phyloP scores from a whole-genome alignment of 1,284 basidiomycete genomes.

The Fistulina hepatica region DNA sequence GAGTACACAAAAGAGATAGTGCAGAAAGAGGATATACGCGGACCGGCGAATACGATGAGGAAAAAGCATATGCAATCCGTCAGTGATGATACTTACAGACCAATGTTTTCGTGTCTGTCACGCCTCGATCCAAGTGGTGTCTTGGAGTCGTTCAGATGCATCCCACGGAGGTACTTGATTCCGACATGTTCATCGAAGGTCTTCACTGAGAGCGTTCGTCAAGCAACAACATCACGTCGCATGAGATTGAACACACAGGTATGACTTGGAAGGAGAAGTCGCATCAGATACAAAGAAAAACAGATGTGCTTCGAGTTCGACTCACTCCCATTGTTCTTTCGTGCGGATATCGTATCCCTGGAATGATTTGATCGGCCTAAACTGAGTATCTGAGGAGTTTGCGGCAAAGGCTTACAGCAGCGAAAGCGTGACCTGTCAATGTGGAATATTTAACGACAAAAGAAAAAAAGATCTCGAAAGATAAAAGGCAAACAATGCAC shows the following conservation, averaged over 20 bases:
- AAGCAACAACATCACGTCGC: neutral
- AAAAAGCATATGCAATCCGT: neutral
- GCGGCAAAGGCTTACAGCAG: constrained; percentile 41
- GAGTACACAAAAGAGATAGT: neutral
- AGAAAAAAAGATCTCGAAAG: neutral
- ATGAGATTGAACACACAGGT: constrained; percentile 1
- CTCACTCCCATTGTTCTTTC: constrained; percentile 54
- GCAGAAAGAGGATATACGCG: constrained; percentile 1
- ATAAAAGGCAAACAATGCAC: neutral
- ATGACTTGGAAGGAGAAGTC: neutral
- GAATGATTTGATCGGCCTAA: neutral
- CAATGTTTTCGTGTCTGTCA: constrained; percentile 81
- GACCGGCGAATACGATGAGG: constrained; percentile 1
- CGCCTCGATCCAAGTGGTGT: constrained; percentile 49
- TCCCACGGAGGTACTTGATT: constrained; percentile 59
- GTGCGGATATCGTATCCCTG: constrained; percentile 76
- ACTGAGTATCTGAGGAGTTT: neutral
- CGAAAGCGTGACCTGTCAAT: constrained; percentile 62
- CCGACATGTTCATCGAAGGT: constrained; percentile 64
- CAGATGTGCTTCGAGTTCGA: constrained; percentile 11
- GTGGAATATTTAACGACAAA: constrained; percentile 2
- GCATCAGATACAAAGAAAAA: constrained; percentile 13
- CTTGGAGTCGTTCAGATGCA: constrained; percentile 84
- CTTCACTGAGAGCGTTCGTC: constrained; percentile 28
- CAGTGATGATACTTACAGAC: constrained; percentile 41